Conservation (phyloP, 208 protist species). For the Trypanosoma brucei region DNA sequence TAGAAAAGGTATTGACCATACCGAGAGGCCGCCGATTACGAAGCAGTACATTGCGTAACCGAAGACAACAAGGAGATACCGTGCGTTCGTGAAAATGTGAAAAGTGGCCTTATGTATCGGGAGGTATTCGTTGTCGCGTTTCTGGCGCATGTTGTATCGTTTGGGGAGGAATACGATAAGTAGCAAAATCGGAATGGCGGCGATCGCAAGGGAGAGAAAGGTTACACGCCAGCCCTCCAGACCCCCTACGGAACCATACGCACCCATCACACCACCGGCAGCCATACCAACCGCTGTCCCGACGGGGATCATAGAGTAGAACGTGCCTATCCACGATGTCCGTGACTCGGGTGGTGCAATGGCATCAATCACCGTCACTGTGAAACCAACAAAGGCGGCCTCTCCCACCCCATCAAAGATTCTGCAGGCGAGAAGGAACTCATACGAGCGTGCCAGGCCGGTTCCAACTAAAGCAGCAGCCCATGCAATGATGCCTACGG, state of each 20-base stretch:
- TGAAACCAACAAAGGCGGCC: constrained; percentile 77
- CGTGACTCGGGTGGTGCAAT: constrained; percentile 55
- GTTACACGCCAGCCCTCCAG: constrained; percentile 45
- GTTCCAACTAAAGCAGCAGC: constrained; percentile 39
- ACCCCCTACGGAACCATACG: constrained; percentile 5
- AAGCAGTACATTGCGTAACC: constrained; percentile 86
- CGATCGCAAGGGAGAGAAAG: constrained; percentile 52
- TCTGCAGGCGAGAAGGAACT: constrained; percentile 41
- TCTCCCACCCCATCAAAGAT: constrained; percentile 73
- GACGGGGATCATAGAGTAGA: constrained; percentile 84
- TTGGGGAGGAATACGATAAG: constrained; percentile 35
- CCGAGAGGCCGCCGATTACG: constrained; percentile 70
- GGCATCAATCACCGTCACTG: constrained; percentile 76
- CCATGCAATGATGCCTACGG: constrained; percentile 63
- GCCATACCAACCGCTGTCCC: constrained; percentile 75
- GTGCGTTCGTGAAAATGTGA: constrained; percentile 47
- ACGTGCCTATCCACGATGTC: constrained; percentile 78
- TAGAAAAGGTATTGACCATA: constrained; percentile 78
- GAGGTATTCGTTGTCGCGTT: constrained; percentile 16
- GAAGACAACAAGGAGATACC: constrained; percentile 62
- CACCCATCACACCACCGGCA: constrained; percentile 50
- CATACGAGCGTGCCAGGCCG: constrained; percentile 43
- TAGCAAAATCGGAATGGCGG: constrained; percentile 36
- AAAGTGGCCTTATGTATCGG: constrained; percentile 27
- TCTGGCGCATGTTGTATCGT: constrained; percentile 24